phyloP scores from a whole-genome alignment of 2,329 filamentous ascomycete genomes.

The Hypoxylon sp. region DNA sequence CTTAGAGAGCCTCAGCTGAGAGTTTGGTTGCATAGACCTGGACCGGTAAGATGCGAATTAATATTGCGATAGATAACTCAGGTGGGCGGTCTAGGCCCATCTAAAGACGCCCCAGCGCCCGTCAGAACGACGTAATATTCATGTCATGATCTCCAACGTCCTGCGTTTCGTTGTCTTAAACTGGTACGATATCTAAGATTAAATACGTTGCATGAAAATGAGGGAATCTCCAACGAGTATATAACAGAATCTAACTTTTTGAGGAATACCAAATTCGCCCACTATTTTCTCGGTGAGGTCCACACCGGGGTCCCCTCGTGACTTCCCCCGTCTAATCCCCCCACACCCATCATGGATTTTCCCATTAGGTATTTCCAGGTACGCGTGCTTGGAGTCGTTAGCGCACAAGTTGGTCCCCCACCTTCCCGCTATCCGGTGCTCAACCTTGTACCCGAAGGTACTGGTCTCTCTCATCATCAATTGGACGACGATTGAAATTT shows the following conservation, averaged over 20 bases:
- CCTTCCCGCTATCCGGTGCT: constrained; percentile 20
- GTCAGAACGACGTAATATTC: constrained; percentile 35
- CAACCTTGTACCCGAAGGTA: constrained; percentile 3
- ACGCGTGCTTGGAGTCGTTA: constrained; percentile 38
- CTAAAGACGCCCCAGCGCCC: constrained; percentile 28
- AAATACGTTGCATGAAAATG: constrained; percentile 11
- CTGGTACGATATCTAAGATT: constrained; percentile 1
- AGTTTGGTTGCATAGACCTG: constrained; percentile 38
- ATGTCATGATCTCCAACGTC: constrained; percentile 16
- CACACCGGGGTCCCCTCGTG: constrained; percentile 16
- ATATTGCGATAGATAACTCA: constrained; percentile 29
- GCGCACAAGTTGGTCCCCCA: constrained; percentile 27
- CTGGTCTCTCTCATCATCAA: constrained; percentile 18
- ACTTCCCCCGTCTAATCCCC: constrained; percentile 19
- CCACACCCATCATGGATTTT: constrained; percentile 17
- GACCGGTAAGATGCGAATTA: constrained; percentile 30
- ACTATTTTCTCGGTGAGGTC: constrained; percentile 24
- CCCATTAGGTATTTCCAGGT: constrained; percentile 30
- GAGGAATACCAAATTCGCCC: constrained; percentile 22
- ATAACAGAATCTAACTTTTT: constrained; percentile 13
- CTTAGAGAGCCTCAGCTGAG: constrained; percentile 35
- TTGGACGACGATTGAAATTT: constrained; percentile 21
- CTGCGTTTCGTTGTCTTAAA: background rate
- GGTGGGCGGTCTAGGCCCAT: constrained; percentile 35
- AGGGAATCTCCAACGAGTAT: constrained; percentile 13